Evolutionary conservation across 371 early-diverging fungal genomes (phyloP).

Genomic region (Blastocladiella emersonii): DNA sequence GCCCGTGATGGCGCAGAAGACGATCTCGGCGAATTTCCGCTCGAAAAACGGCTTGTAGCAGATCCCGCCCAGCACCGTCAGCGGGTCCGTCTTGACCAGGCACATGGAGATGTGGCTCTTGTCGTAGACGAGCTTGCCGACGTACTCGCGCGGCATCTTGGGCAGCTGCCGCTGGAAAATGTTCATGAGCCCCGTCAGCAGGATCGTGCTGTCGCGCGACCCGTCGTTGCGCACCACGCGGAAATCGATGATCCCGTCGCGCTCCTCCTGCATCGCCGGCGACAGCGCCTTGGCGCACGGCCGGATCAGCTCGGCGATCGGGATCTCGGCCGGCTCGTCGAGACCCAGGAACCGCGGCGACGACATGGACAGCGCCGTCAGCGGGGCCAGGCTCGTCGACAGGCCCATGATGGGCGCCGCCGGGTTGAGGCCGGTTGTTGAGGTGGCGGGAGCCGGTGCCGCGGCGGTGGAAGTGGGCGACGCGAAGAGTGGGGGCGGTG

Average conservation of each 20-base stretch:
- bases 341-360: too few species aligned
- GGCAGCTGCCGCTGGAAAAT: slow-evolving; percentile 98
- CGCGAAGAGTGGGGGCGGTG: too few species aligned
- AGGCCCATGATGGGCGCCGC: too few species aligned
- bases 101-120: slow-evolving; percentile 14
- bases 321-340: too few species aligned
- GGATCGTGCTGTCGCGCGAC: slow-evolving; percentile 54
- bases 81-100: slow-evolving; percentile 20
- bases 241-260: slow-evolving; percentile 51
- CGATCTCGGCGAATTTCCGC: slow-evolving; percentile 95
- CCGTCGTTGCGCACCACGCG: slow-evolving; percentile 67
- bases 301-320: not conserved
- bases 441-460: too few species aligned
- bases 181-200: slow-evolving; percentile 85
- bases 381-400: too few species aligned
- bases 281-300: not conserved
- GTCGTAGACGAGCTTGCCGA: slow-evolving; percentile 93
- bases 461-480: too few species aligned
- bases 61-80: slow-evolving; percentile 90
- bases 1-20: slow-evolving; percentile 94
- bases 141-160: slow-evolving; percentile 99
- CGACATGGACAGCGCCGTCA: too few species aligned
- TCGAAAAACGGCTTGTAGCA: slow-evolving; percentile 86
- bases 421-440: too few species aligned
- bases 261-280: slow-evolving; percentile 28